Base-by-base conservation (phyloP, 441 rosid species). In the Populus hybrid region DNA sequence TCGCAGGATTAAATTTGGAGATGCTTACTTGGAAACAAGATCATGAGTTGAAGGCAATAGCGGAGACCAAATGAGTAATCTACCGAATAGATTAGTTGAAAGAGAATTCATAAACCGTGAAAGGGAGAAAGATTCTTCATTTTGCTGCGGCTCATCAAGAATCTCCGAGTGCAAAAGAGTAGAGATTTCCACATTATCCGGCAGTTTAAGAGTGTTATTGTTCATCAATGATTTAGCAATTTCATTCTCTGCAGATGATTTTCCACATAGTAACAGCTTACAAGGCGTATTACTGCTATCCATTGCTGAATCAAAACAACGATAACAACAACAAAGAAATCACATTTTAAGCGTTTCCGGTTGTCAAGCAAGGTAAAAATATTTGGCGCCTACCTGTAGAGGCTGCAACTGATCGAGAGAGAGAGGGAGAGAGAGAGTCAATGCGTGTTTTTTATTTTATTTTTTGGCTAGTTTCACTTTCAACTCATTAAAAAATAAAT, bases 31-130 rank as follows among this genome's bases (percentile, higher is more conserved):
- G 61, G 97, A 90, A 80, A 94, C 85, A 64, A 94, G 82, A 63
- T 94, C 97, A 5, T 95, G 99, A 26, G 97, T 95, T 1, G 97
- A 94, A 76, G 91, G 59, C 80, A 92, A 81, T 14, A 87, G 85
- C 3, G 94, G 97, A 71, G 97, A 94, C 97, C 97, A 94, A 81
- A 94, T 83, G 64, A 94, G 89, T 75, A 92, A 84, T 81, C 95
- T 82, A 34, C 97, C 98, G 30, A 91, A 94, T 69, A 75, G 89
- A 83, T 78, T 42, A 68, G 97, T 90, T 6, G 88, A 80, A 76
- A 94, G 89, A 11, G 86, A 86, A 67, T 86, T 86, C 82, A 90
- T 80, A 81, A 85, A 90, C 72, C 73, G 67, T 30, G 88, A 81
- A 7, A 76, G 61, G 71, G 69, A 93, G 70, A 87, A 87, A 68